Evolutionary conservation across 2,329 filamentous ascomycete genomes (phyloP).

Genomic region (Neofusicoccum cordaticola): DNA sequence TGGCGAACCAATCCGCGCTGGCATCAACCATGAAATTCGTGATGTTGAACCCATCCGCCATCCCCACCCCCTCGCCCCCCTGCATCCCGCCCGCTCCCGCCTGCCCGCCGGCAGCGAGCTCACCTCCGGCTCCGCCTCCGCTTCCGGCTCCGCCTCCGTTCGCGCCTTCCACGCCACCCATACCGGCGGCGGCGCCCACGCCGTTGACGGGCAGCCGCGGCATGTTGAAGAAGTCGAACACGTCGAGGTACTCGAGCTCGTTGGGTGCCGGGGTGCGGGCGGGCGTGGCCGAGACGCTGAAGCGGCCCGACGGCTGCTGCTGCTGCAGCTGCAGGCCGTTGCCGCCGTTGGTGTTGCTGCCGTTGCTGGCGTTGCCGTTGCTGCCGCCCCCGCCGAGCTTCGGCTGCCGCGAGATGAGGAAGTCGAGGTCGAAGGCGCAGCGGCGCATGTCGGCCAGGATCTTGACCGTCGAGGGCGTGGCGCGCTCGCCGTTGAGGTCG

Average conservation of each 20-base stretch:
- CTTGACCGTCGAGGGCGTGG: constrained; percentile 77
- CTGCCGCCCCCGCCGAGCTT: constrained; percentile 20
- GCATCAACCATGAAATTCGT: constrained; percentile 75
- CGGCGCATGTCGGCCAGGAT: constrained; percentile 90
- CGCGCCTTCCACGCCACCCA: background rate
- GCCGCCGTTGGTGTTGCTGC: background rate
- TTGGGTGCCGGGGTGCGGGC: constrained; percentile 68
- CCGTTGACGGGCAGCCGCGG: constrained; percentile 60
- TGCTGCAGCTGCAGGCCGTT: background rate
- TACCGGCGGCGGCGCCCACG: constrained; percentile 23
- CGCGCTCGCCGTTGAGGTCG: constrained; percentile 36
- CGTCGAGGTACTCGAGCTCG: constrained; percentile 85
- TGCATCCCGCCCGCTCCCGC: background rate
- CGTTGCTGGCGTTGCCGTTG: background rate
- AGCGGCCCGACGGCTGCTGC: constrained; percentile 28
- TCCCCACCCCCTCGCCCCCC: background rate
- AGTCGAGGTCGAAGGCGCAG: constrained; percentile 85
- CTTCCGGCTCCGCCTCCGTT: background rate
- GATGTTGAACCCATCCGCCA: constrained; percentile 59
- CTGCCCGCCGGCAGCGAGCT: constrained; percentile 5
- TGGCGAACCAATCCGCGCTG: constrained; percentile 70
- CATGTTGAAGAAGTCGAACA: constrained; percentile 94
- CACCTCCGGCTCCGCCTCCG: background rate
- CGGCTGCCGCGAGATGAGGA: constrained; percentile 81
- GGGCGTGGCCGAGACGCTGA: constrained; percentile 19